A percentile compares a stretch with the other conserved stretches of the same genome.
Evolutionary conservation across 1,284 basidiomycete species (phyloP).

Genomic region (Leccinum angustisporum): DNA sequence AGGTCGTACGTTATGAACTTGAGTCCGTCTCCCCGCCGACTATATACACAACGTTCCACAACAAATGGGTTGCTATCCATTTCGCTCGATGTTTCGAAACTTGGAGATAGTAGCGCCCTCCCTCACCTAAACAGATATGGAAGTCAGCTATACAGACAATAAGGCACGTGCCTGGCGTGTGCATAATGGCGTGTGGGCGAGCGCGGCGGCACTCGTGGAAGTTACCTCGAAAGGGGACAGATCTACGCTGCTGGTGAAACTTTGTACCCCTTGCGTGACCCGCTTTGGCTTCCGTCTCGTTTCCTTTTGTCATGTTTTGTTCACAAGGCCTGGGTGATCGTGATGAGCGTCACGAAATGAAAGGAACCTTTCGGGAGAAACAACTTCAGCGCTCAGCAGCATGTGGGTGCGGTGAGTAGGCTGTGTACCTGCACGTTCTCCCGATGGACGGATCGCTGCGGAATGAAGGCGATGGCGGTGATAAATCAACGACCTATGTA

Average conservation of each 20-base stretch:
- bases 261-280: not conserved
- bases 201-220: not conserved
- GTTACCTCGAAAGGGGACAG: not conserved
- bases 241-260: not conserved
- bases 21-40: not conserved
- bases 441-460: not conserved
- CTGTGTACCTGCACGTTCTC: not conserved
- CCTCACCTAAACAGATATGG: not conserved
- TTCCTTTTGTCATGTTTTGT: not conserved
- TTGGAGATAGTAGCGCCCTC: not conserved
- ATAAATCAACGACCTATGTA: not conserved
- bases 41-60: not conserved
- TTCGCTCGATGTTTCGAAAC: not conserved
- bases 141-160: not conserved
- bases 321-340: not conserved
- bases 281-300: not conserved
- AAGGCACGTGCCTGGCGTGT: not conserved
- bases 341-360: not conserved
- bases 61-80: not conserved
- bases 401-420: not conserved
- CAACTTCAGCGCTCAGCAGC: not conserved
- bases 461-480: not conserved
- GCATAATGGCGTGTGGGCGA: not conserved
- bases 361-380: no score
- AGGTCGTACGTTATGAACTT: not conserved